phyloP scores from a whole-genome alignment of 1,284 basidiomycete species.

The Golubevia pallescens region DNA sequence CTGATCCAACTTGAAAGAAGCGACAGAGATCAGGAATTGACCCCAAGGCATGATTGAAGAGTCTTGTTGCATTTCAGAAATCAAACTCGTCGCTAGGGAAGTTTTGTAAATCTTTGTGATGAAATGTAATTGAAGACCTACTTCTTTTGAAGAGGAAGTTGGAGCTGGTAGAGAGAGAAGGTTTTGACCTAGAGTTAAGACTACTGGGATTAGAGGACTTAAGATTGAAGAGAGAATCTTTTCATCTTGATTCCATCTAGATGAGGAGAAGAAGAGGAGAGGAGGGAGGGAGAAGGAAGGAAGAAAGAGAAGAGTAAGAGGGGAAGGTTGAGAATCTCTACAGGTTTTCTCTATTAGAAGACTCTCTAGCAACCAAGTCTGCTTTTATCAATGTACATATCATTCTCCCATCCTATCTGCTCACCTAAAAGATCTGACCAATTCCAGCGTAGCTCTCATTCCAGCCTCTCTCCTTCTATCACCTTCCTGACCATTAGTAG shows the following conservation, averaged over 20 bases:
- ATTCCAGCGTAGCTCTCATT: slow-evolving; percentile 49
- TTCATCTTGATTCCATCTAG: slow-evolving; percentile 40
- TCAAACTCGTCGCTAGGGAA: slow-evolving; percentile 45
- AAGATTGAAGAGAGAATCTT: slow-evolving; percentile 48
- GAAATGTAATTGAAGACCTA: slow-evolving; percentile 53
- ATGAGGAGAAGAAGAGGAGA: too few species aligned
- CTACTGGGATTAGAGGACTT: slow-evolving; percentile 41
- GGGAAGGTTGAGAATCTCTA: neutral
- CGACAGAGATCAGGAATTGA: slow-evolving; percentile 49
- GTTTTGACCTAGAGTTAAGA: slow-evolving; percentile 35
- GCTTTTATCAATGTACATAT: neutral
- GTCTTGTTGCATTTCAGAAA: slow-evolving; percentile 51
- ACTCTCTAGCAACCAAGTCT: neutral
- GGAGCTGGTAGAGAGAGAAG: slow-evolving; percentile 33
- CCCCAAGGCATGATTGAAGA: slow-evolving; percentile 61
- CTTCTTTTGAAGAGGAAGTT: slow-evolving; percentile 33
- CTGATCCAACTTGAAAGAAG: slow-evolving; percentile 38
- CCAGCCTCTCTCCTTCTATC: slow-evolving; percentile 29
- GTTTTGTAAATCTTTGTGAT: slow-evolving; percentile 61
- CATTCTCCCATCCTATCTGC: neutral
- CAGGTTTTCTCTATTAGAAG: neutral
- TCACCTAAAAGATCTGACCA: slow-evolving; percentile 45
- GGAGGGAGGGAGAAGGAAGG: too few species aligned
- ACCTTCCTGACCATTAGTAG: slow-evolving; percentile 29
- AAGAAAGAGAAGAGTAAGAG: neutral